Percentiles rank a stretch among this genome's conserved stretches.
Evolutionary conservation across 495 filamentous ascomycete genomes (phyloP).

Genomic region (Penicillium pulvis): DNA sequence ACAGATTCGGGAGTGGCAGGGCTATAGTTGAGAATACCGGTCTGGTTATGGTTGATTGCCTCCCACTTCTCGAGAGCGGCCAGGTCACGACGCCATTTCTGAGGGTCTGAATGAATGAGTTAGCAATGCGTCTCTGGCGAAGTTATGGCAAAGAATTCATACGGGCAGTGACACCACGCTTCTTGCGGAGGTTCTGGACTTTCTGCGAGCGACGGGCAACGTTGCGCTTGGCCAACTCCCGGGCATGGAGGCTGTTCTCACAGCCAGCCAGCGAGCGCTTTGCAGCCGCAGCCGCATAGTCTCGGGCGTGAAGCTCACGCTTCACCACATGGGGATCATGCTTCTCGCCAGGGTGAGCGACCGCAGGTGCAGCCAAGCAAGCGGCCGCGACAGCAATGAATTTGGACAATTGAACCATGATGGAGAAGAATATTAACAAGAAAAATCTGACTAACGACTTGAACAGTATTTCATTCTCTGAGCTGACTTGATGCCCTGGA

Average conservation of each 20-base stretch:
- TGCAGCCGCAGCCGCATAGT: slow-evolving; percentile 29
- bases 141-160: neutral
- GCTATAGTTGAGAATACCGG: slow-evolving; percentile 26
- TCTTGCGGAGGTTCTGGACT: slow-evolving; percentile 47
- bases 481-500: neutral
- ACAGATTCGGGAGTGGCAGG: slow-evolving; percentile 30
- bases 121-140: neutral
- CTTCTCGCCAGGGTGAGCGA: slow-evolving; percentile 43
- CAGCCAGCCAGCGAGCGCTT: slow-evolving; percentile 33
- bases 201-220: slow-evolving; percentile 37
- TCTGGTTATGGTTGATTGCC: slow-evolving; percentile 49
- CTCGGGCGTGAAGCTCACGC: slow-evolving; percentile 34
- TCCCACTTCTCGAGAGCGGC: slow-evolving; percentile 53
- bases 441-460: neutral
- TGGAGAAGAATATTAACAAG: neutral
- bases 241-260: slow-evolving; percentile 27
- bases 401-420: slow-evolving; percentile 30
- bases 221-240: slow-evolving; percentile 36
- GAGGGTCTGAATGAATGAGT: slow-evolving; percentile 21
- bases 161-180: slow-evolving; percentile 52
- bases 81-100: slow-evolving; percentile 35
- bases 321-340: slow-evolving; percentile 36
- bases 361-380: slow-evolving; percentile 21
- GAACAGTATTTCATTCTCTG: neutral
- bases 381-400: slow-evolving; percentile 31